Conservation (phyloP, 345 rosid genomes). For the Eucalyptus polyanthemos region DNA sequence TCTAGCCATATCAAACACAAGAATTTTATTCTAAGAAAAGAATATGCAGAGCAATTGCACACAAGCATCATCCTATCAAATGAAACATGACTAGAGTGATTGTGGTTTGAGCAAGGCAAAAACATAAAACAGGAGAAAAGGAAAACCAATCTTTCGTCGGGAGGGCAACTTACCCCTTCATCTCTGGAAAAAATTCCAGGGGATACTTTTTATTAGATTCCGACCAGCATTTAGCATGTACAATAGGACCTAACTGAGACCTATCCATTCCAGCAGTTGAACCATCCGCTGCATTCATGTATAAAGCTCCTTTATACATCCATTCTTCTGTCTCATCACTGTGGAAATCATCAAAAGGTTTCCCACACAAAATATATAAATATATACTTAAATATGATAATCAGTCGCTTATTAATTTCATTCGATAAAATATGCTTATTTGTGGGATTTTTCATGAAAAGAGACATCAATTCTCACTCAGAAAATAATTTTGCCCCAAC, state of each 20-base stretch:
- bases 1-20: not conserved
- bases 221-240: conserved; percentile 94
- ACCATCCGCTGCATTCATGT: conserved; percentile 69
- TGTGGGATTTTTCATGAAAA: not conserved
- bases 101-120: not conserved
- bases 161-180: conserved; percentile 37
- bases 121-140: not conserved
- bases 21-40: not conserved
- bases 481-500: not conserved
- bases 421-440: not conserved
- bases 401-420: not conserved
- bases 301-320: conserved; percentile 97
- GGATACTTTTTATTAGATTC: conserved; percentile 49
- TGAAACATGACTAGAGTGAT: too few species aligned
- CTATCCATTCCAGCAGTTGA: conserved; percentile 49
- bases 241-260: conserved; percentile 87
- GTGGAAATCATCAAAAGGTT: conserved; percentile 87
- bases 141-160: not conserved
- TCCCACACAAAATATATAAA: conserved; percentile 17
- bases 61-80: too few species aligned
- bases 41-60: too few species aligned
- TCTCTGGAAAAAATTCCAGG: conserved; percentile 22
- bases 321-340: conserved; percentile 96
- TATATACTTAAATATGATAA: not conserved
- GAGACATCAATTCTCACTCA: not conserved